phyloP scores from a whole-genome alignment of 2,329 filamentous ascomycete species.

The Trichophyton rubrum region DNA sequence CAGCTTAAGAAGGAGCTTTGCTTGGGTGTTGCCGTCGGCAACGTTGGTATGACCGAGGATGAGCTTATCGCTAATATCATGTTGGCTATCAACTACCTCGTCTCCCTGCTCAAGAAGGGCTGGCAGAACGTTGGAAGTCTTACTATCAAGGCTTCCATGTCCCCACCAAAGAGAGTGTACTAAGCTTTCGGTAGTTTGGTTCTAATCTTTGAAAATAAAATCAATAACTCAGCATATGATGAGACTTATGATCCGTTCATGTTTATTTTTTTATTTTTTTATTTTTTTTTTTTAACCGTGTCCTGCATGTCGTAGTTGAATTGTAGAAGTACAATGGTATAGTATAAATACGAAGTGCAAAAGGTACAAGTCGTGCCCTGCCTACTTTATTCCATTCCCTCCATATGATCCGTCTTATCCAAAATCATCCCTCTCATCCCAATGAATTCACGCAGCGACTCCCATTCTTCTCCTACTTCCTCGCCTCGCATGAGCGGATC shows the following conservation, averaged over 20 bases:
- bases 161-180: slow-evolving; percentile 94
- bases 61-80: slow-evolving; percentile 98
- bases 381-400: slow-evolving; percentile 61
- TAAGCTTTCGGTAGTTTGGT: slow-evolving; percentile 39
- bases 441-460: slow-evolving; percentile 69
- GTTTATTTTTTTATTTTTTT: too few species aligned
- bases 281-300: too few species aligned
- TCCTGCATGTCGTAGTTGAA: neutral
- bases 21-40: slow-evolving; percentile 98
- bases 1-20: slow-evolving; percentile 99
- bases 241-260: too few species aligned
- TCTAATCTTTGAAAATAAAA: neutral
- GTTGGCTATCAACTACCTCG: slow-evolving; percentile 99
- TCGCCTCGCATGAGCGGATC: slow-evolving; percentile 69
- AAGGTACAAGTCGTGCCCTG: slow-evolving; percentile 11
- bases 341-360: neutral
- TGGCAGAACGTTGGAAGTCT: slow-evolving; percentile 99
- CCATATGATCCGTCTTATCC: slow-evolving; percentile 80
- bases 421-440: slow-evolving; percentile 77
- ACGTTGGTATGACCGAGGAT: slow-evolving; percentile 94
- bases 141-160: slow-evolving; percentile 99
- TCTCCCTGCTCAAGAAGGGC: slow-evolving; percentile 99
- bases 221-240: neutral
- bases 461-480: slow-evolving; percentile 85
- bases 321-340: neutral